These are phyloP conservation scores for Colletotrichum euphorbiae DNA, from an alignment of 2,329 filamentous ascomycete genomes.

Conservation along the genomic window DNA sequence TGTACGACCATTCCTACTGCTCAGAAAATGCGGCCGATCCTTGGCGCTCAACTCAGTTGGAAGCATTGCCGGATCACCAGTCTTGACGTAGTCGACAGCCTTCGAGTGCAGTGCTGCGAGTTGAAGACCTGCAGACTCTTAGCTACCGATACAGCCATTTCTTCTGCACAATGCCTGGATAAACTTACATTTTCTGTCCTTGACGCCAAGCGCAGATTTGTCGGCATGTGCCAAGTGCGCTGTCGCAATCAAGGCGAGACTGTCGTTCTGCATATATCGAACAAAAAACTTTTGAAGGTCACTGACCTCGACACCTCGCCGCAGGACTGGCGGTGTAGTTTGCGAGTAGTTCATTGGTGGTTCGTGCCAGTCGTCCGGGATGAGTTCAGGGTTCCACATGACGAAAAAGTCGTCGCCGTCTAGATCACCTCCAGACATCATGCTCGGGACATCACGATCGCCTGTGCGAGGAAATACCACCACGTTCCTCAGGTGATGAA, in stretches of 20 bases:
- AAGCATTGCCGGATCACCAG: constrained; percentile 81
- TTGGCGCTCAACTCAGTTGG: constrained; percentile 67
- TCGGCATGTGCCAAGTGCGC: constrained; percentile 87
- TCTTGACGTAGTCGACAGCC: constrained; percentile 95
- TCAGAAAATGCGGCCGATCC: constrained; percentile 89
- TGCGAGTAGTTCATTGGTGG: constrained; percentile 82
- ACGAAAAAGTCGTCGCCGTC: constrained; percentile 97
- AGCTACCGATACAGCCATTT: not conserved
- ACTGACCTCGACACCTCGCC: constrained; percentile 73
- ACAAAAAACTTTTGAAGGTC: constrained; percentile 91
- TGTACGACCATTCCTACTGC: constrained; percentile 62
- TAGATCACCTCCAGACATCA: constrained; percentile 96
- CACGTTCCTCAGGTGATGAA: constrained; percentile 84
- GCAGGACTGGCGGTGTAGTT: constrained; percentile 65
- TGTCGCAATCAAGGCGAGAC: constrained; percentile 81
- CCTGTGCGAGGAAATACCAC: constrained; percentile 88
- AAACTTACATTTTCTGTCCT: constrained; percentile 72
- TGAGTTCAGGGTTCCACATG: constrained; percentile 84
- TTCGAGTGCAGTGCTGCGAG: constrained; percentile 87
- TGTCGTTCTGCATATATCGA: constrained; percentile 91
- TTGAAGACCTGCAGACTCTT: constrained; percentile 62
- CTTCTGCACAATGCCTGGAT: not conserved
- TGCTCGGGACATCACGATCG: constrained; percentile 86
- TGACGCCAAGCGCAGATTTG: constrained; percentile 69
- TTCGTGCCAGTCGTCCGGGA: constrained; percentile 77